phyloP scores from a whole-genome alignment of 2,329 filamentous ascomycete genomes.

The Calonectria leucothoes region DNA sequence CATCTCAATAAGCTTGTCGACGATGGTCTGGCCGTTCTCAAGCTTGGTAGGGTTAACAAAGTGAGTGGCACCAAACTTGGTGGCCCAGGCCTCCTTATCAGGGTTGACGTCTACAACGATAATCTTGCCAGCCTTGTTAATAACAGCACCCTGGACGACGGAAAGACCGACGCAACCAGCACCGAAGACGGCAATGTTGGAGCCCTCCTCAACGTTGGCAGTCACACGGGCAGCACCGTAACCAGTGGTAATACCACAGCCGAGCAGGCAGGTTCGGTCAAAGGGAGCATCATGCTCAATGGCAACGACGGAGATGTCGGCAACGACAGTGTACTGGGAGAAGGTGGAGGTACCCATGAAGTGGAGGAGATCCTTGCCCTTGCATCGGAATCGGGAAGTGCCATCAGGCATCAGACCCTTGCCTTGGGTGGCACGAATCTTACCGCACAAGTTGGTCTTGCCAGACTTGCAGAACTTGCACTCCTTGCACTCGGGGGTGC shows the following conservation, averaged over 20 bases:
- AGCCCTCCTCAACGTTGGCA: constrained; percentile 89
- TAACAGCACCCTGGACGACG: constrained; percentile 92
- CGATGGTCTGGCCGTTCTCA: constrained; percentile 77
- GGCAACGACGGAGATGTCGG: constrained; percentile 97
- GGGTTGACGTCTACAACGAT: constrained; percentile 85
- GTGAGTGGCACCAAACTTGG: constrained; percentile 95
- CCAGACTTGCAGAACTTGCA: constrained; percentile 99
- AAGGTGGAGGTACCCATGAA: constrained; percentile 99
- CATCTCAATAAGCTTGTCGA: constrained; percentile 95
- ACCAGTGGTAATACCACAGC: constrained; percentile 98
- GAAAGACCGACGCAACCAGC: constrained; percentile 96
- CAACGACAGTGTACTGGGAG: constrained; percentile 98
- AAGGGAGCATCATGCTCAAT: constrained; percentile 92
- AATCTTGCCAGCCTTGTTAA: constrained; percentile 82
- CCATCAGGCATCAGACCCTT: constrained; percentile 97
- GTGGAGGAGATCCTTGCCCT: constrained; percentile 94
- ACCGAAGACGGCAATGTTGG: constrained; percentile 92
- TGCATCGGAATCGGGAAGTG: constrained; percentile 92
- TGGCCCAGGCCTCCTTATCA: constrained; percentile 88
- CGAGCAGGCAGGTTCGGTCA: constrained; percentile 95
- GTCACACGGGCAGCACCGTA: constrained; percentile 97
- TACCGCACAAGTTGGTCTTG: constrained; percentile 99
- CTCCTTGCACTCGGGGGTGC: constrained; percentile 95
- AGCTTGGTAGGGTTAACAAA: constrained; percentile 94
- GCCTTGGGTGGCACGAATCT: constrained; percentile 97